Evolutionary conservation across 2,329 filamentous ascomycete genomes (phyloP).

Genomic region (Colletotrichum sp.): DNA sequence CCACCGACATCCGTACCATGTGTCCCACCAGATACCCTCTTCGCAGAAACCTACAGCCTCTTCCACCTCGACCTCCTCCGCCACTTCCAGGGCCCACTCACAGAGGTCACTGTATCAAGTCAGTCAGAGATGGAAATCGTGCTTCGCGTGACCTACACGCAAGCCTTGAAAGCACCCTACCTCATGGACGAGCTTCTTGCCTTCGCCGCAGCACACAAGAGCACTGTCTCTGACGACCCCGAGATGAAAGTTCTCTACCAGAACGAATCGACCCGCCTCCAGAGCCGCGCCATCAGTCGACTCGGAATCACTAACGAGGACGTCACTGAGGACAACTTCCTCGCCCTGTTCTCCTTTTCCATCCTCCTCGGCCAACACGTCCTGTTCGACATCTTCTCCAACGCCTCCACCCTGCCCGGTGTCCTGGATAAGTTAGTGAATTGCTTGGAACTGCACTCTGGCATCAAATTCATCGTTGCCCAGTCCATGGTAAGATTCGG

Average conservation of each 20-base stretch:
- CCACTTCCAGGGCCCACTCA: neutral
- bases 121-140: neutral
- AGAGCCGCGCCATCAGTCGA: conserved; percentile 45
- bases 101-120: neutral
- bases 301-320: conserved; percentile 34
- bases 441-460: conserved; percentile 45
- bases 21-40: neutral
- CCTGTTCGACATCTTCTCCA: conserved; percentile 44
- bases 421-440: conserved; percentile 41
- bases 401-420: neutral
- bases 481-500: neutral
- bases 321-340: conserved; percentile 33
- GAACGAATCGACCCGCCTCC: conserved; percentile 46
- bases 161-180: conserved; percentile 38
- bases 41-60: neutral
- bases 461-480: conserved; percentile 40
- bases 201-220: conserved; percentile 46
- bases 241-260: conserved; percentile 30
- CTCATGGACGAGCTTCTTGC: conserved; percentile 53
- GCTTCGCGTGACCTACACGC: neutral
- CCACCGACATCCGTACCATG: neutral
- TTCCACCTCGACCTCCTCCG: neutral
- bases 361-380: conserved; percentile 49
- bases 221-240: conserved; percentile 26
- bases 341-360: conserved; percentile 51